Evolutionary conservation across 2,329 filamentous ascomycete species (phyloP), one percentile per base, ranked within the genome.

Genomic region (Diaporthe aspalathi): DNA sequence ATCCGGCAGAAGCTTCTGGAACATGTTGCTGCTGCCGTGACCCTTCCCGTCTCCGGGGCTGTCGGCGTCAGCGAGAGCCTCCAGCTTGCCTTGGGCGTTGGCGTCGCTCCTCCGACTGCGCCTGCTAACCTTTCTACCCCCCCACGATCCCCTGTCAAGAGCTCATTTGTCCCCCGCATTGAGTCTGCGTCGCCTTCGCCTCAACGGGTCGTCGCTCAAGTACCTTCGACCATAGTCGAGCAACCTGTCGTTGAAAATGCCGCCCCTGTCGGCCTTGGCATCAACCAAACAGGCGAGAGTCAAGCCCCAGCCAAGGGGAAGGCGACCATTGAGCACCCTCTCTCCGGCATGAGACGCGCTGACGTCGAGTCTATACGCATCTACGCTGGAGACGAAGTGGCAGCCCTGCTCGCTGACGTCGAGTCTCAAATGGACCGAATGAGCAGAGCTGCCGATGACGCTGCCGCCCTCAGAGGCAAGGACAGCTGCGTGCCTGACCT

Each of bases 1-100:
- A 90, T 95, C 54, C 88, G 92, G 47, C 92, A 95, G 79, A 95
- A 94, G 84, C 84, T 95, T 16, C 87, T 95, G 4, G 93, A 95
- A 80, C 93, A 95, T 77, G 90, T 95, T 67, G 93, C 93, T 57
- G 93, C 92, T 20, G 91, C 92, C 2, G 83, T 89, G 66, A 88
- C 88, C 8, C 83, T 92, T 16, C 79, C 83, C 40, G 62, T 78
- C 17, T 75, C 78, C 14, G 75, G 79, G 24, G 75, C 81, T 20
- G 74, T 79, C 11, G 78, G 79, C 27, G 77, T 80, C 43, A 82
- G 79, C 72, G 83, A 85, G 73, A 81, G 80, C 57, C 77, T 84
- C 67, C 84, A 85, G 70, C 79, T 82, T 56, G 81, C 80, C 62
- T 81, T 83, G 77, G 83, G 82, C 27, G 77, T 83, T 16, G 79